These are phyloP conservation scores for Trypanosoma caninum DNA, from an alignment of 208 protist genomes.

Conservation along the genomic window DNA sequence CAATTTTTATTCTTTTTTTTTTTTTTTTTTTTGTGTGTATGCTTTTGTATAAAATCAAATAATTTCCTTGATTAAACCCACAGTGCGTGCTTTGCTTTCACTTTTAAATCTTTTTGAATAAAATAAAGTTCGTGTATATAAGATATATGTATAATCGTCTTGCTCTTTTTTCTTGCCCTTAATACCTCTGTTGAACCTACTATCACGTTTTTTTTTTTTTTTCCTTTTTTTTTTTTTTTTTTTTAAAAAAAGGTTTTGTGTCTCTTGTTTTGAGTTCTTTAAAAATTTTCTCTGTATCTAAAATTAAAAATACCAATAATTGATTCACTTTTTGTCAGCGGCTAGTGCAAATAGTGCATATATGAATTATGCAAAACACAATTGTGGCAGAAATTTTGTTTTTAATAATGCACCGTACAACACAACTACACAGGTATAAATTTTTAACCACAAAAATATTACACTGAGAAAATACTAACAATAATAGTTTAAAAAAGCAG, in stretches of 20 bases:
- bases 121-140: too few relatives aligned
- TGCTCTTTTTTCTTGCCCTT: neutral
- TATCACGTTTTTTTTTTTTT: neutral
- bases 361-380: neutral
- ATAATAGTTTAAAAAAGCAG: too few relatives aligned
- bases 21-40: neutral
- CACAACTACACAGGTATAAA: neutral
- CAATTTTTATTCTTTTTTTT: neutral
- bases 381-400: neutral
- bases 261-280: neutral
- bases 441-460: conserved; percentile 1
- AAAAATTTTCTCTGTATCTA: too few relatives aligned
- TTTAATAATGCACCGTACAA: neutral
- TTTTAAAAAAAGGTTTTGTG: neutral
- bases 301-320: neutral
- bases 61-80: too few relatives aligned
- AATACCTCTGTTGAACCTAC: too few relatives aligned
- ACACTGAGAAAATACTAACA: too few relatives aligned
- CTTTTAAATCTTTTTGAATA: too few relatives aligned
- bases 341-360: too few relatives aligned
- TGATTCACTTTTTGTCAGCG: neutral
- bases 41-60: too few relatives aligned
- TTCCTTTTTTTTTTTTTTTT: neutral
- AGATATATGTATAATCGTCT: too few relatives aligned
- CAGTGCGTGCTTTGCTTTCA: too few relatives aligned